Evolutionary conservation across 1,284 basidiomycete genomes (phyloP).

Genomic region (Austropuccinia psidii): DNA sequence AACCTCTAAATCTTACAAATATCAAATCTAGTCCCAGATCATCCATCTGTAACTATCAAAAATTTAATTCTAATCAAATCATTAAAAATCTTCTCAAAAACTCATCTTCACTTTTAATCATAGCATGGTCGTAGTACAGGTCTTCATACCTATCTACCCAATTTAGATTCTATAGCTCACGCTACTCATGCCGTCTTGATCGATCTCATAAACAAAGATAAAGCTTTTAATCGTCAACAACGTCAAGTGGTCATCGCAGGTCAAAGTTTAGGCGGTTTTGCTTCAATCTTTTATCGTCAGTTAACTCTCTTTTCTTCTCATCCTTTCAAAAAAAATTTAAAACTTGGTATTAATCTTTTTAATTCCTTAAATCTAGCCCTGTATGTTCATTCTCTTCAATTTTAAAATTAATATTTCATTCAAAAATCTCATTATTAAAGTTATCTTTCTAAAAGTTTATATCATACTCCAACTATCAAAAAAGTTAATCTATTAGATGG

Average conservation of each 20-base stretch:
- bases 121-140: constrained; percentile 36
- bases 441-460: not conserved
- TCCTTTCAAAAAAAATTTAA: not conserved
- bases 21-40: constrained; percentile 6
- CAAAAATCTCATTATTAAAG: not conserved
- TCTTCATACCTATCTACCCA: constrained; percentile 16
- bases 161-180: constrained; percentile 27
- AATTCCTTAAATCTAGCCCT: not conserved
- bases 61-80: too few relatives aligned
- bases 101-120: not conserved
- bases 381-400: not conserved
- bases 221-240: not conserved
- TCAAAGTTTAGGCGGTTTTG: constrained; percentile 29
- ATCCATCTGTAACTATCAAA: constrained; percentile 6
- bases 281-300: constrained; percentile 18
- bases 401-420: not conserved
- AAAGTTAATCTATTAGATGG: not conserved
- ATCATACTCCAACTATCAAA: constrained; percentile 7
- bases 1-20: not conserved
- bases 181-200: constrained; percentile 18
- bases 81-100: not conserved
- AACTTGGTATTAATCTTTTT: not conserved
- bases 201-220: constrained; percentile 28
- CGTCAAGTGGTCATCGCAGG: constrained; percentile 20
- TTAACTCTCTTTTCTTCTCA: not conserved